phyloP scores from a whole-genome alignment of 2,329 filamentous ascomycete genomes.

The Penicillium nordicum region DNA sequence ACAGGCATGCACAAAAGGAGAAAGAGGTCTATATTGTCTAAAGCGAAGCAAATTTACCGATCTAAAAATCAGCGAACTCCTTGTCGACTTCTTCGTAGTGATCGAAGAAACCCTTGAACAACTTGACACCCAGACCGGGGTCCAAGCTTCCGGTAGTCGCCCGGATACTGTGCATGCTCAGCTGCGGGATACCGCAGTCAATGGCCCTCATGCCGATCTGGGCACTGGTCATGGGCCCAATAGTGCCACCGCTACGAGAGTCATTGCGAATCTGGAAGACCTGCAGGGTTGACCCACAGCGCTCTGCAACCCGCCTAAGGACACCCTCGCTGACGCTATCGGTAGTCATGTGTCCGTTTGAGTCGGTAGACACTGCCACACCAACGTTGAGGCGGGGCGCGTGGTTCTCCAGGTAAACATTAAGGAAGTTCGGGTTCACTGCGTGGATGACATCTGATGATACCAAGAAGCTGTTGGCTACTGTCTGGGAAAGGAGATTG shows the following conservation, averaged over 20 bases:
- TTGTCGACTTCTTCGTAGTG: conserved; percentile 78
- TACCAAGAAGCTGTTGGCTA: conserved; percentile 86
- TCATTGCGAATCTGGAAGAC: conserved; percentile 96
- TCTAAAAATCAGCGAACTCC: conserved; percentile 59
- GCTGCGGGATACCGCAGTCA: conserved; percentile 84
- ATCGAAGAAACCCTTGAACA: conserved; percentile 87
- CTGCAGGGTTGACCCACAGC: conserved; percentile 69
- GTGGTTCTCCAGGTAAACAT: conserved; percentile 79
- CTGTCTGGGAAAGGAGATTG: conserved; percentile 71
- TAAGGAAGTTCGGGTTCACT: conserved; percentile 89
- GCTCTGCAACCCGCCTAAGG: conserved; percentile 72
- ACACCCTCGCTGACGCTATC: conserved; percentile 82
- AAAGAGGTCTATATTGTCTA: neutral
- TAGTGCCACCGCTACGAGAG: conserved; percentile 81
- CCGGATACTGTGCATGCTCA: conserved; percentile 91
- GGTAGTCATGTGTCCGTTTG: conserved; percentile 95
- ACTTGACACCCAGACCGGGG: conserved; percentile 79
- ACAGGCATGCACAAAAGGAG: neutral
- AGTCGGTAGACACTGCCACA: conserved; percentile 73
- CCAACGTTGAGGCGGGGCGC: conserved; percentile 85
- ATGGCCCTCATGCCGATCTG: conserved; percentile 77
- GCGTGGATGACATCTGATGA: conserved; percentile 93
- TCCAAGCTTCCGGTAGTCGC: conserved; percentile 84
- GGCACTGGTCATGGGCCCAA: conserved; percentile 85
- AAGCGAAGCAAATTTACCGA: neutral